A percentile compares a stretch with the other conserved stretches of the same genome.
Evolutionary conservation across 441 rosid species (phyloP).

Genomic region (Bocquillonia castaneifolia): DNA sequence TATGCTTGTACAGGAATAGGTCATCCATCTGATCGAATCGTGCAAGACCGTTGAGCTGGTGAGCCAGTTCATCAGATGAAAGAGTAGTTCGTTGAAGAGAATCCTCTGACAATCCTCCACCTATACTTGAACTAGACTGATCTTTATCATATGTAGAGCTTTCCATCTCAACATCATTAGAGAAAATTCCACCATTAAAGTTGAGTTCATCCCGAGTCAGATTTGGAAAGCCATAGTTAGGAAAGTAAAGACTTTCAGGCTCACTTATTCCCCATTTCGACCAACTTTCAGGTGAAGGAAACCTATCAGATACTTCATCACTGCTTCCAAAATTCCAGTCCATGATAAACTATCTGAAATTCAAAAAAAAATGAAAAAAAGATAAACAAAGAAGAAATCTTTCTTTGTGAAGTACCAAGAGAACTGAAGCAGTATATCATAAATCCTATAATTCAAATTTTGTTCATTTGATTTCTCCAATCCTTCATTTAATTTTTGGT

Average conservation of each 20-base stretch:
- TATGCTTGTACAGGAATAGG: constrained; percentile 51
- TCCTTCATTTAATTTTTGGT: neutral
- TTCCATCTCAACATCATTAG: constrained; percentile 32
- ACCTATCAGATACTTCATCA: constrained; percentile 41
- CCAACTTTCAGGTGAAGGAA: constrained; percentile 55
- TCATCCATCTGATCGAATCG: constrained; percentile 44
- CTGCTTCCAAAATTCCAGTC: constrained; percentile 44
- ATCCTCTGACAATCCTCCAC: constrained; percentile 28
- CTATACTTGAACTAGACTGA: constrained; percentile 25
- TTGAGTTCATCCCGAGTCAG: constrained; percentile 14
- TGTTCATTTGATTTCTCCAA: neutral
- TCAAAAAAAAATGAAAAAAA: neutral
- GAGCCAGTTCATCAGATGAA: constrained; percentile 22
- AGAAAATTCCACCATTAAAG: constrained; percentile 26
- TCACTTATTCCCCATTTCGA: constrained; percentile 45
- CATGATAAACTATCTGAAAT: constrained; percentile 38
- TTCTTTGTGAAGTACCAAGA: neutral
- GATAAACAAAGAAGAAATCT: no score
- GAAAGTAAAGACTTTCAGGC: constrained; percentile 27
- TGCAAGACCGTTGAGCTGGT: constrained; percentile 38
- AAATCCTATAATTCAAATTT: neutral
- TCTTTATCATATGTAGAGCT: constrained; percentile 16
- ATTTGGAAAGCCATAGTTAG: constrained; percentile 31
- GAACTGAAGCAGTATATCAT: neutral
- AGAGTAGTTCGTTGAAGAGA: constrained; percentile 17